phyloP scores from a whole-genome alignment of 306 rosid genomes.

The Canavalia gladiata region DNA sequence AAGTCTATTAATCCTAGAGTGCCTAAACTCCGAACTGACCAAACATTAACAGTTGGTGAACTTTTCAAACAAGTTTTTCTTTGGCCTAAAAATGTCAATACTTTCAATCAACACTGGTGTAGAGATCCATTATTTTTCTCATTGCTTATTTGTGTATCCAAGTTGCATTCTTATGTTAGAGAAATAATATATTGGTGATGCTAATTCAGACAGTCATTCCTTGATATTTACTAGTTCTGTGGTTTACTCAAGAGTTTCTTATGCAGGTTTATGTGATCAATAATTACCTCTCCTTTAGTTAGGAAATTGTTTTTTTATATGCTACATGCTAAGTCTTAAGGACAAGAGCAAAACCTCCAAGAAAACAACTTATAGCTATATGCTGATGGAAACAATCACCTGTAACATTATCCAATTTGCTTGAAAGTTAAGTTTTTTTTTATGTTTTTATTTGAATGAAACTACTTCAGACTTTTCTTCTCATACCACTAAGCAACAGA shows the following conservation, averaged over 20 bases:
- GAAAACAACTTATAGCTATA: not conserved
- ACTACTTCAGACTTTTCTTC: slow-evolving; percentile 6
- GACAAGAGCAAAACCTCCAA: not conserved
- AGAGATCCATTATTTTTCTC: not conserved
- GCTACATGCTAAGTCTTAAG: not conserved
- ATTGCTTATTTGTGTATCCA: not conserved
- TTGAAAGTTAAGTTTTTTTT: not conserved
- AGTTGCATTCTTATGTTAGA: not conserved
- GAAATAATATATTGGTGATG: not conserved
- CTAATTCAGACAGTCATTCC: not conserved
- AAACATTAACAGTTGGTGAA: not conserved
- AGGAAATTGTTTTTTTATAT: not conserved
- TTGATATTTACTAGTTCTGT: not conserved
- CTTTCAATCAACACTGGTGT: not conserved
- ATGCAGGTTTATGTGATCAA: not conserved
- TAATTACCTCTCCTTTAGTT: slow-evolving; percentile 8
- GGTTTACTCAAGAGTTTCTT: slow-evolving; percentile 11
- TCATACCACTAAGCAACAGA: slow-evolving; percentile 6
- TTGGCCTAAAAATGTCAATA: slow-evolving; percentile 15
- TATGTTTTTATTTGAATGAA: slow-evolving; percentile 7
- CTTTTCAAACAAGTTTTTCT: not conserved
- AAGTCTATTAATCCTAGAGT: not conserved
- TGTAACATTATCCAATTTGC: slow-evolving; percentile 2
- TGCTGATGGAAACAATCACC: slow-evolving; percentile 21
- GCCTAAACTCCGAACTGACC: not conserved